Evolutionary conservation across 257 asterid species (phyloP).

Genomic region (Solanum pennellii): DNA sequence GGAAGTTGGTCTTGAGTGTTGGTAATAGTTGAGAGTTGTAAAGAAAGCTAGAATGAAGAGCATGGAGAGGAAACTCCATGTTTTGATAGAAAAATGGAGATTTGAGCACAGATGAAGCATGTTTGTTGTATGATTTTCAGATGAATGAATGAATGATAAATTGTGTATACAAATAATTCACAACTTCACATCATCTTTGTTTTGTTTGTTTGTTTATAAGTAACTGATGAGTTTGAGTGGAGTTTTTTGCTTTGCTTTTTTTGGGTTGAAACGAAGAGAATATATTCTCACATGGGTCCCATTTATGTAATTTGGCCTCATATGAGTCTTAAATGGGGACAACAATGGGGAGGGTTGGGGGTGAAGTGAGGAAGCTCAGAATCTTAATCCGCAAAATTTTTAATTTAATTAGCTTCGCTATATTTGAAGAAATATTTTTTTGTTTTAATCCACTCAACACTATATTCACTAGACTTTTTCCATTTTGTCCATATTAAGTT

Average conservation of each 20-base stretch:
- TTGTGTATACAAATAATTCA: background rate
- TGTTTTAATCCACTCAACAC: no score
- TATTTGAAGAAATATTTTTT: no score
- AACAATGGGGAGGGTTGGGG: background rate
- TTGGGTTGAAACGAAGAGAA: background rate
- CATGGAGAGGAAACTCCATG: constrained; percentile 35
- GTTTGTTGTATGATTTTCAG: background rate
- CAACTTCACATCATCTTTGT: background rate
- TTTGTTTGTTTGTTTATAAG: background rate
- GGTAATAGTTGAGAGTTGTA: constrained; percentile 28
- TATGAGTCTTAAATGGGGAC: background rate
- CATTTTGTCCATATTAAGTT: background rate
- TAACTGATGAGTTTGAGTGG: background rate
- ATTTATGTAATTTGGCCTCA: background rate
- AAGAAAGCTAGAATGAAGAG: constrained; percentile 30
- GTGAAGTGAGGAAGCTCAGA: background rate
- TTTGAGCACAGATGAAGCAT: background rate
- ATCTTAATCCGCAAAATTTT: background rate
- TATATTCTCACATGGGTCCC: background rate
- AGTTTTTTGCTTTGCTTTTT: background rate
- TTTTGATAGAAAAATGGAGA: background rate
- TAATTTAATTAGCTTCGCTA: no score
- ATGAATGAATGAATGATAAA: no score
- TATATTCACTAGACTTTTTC: background rate
- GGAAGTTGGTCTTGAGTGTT: background rate